phyloP scores from a whole-genome alignment of 495 filamentous ascomycete species.

The Bacidia gigantensis region DNA sequence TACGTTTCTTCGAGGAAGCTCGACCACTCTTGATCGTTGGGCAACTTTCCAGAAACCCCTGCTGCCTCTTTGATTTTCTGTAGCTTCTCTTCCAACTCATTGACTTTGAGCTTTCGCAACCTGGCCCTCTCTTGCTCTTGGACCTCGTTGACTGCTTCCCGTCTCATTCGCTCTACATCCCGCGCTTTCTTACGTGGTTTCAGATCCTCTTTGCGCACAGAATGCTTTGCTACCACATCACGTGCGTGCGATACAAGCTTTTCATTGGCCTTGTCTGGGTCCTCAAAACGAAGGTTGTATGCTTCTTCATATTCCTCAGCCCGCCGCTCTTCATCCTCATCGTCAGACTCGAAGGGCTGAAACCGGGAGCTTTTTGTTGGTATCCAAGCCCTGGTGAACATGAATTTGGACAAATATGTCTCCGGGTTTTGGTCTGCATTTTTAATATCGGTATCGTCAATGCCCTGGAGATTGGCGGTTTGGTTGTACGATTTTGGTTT shows the following conservation, averaged over 20 bases:
- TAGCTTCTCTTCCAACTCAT: constrained; percentile 73
- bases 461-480: too few species aligned
- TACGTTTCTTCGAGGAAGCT: constrained; percentile 72
- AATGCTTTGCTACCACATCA: constrained; percentile 63
- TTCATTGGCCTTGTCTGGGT: constrained; percentile 72
- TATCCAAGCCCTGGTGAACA: constrained; percentile 80
- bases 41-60: constrained; percentile 52
- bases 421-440: constrained; percentile 84
- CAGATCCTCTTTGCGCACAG: constrained; percentile 69
- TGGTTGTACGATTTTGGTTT: constrained; percentile 30
- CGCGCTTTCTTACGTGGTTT: constrained; percentile 61
- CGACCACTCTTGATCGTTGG: constrained; percentile 66
- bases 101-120: constrained; percentile 71
- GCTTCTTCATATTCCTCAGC: constrained; percentile 82
- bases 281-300: constrained; percentile 96
- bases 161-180: constrained; percentile 59
- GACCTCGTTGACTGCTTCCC: constrained; percentile 63
- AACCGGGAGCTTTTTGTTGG: constrained; percentile 43
- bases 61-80: constrained; percentile 75
- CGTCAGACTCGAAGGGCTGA: constrained; percentile 80
- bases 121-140: constrained; percentile 70
- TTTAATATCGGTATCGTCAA: constrained; percentile 46
- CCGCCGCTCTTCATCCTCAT: constrained; percentile 65
- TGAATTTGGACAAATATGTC: constrained; percentile 75
- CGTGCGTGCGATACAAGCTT: constrained; percentile 73